Percentiles rank a stretch among this genome's conserved stretches.
Conservation (phyloP, 805 yeast genomes). For the Yamadazyma ubonensis region DNA sequence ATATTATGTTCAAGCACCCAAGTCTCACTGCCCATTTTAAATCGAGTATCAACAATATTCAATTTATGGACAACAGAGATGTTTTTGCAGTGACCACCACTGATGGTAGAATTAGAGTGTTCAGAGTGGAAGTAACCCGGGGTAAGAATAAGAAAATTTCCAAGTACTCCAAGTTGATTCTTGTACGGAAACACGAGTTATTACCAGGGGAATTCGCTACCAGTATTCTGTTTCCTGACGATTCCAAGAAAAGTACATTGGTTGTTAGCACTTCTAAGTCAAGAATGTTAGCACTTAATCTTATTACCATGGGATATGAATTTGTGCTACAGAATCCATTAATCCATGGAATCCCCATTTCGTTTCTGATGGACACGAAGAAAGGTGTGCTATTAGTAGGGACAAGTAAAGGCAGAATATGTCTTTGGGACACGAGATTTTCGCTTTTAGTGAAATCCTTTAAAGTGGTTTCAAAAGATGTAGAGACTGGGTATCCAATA, state of each 20-base stretch:
- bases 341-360: conserved; percentile 62
- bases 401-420: conserved; percentile 68
- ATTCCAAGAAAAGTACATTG: conserved; percentile 32
- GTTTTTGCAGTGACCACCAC: conserved; percentile 56
- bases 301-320: conserved; percentile 51
- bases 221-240: conserved; percentile 6
- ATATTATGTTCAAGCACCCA: conserved; percentile 50
- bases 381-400: conserved; percentile 71
- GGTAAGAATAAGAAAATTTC: conserved; percentile 32
- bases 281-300: conserved; percentile 52
- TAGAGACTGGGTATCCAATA: conserved; percentile 15
- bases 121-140: conserved; percentile 32
- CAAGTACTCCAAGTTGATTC: conserved; percentile 25
- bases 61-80: conserved; percentile 53
- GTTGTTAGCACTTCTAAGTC: conserved; percentile 54
- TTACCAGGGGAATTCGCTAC: conserved; percentile 19
- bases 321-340: conserved; percentile 52
- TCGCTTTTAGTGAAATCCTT: conserved; percentile 58
- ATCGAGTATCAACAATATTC: conserved; percentile 48
- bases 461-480: conserved; percentile 44
- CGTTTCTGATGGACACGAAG: conserved; percentile 55
- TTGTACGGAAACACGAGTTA: conserved; percentile 44
- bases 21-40: conserved; percentile 47
- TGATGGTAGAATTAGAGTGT: conserved; percentile 46
- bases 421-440: conserved; percentile 81